phyloP scores from a whole-genome alignment of 345 rosid genomes.

The Citrus sinensis region DVS_A1.0 CM039163.1:5320001-5320500 shows the following conservation, averaged over 20 bases:
- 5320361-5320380: constrained; percentile 98
- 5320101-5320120: constrained; percentile 19
- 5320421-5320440: constrained; percentile 92
- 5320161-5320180: constrained; percentile 27
- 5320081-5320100: background rate
- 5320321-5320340: constrained; percentile 31
- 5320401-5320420: constrained; percentile 98
- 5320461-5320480: constrained; percentile 96
- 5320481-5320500: constrained; percentile 96
- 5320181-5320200: background rate
- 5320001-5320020: constrained; percentile 49
- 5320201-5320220: constrained; percentile 52
- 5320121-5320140: background rate
- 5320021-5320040: constrained; percentile 39
- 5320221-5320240: constrained; percentile 43
- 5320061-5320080: constrained; percentile 6
- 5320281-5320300: constrained; percentile 18
- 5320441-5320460: constrained; percentile 88
- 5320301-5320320: constrained; percentile 26
- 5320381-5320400: constrained; percentile 98
- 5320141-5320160: background rate
- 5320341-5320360: constrained; percentile 62
- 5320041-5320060: constrained; percentile 20
- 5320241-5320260: constrained; percentile 44
- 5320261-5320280: constrained; percentile 47